Percentiles rank a stretch among this genome's conserved stretches.
Conservation (phyloP, 768 basidiomycete genomes). For the Lactifluus subvellereus region DNA sequence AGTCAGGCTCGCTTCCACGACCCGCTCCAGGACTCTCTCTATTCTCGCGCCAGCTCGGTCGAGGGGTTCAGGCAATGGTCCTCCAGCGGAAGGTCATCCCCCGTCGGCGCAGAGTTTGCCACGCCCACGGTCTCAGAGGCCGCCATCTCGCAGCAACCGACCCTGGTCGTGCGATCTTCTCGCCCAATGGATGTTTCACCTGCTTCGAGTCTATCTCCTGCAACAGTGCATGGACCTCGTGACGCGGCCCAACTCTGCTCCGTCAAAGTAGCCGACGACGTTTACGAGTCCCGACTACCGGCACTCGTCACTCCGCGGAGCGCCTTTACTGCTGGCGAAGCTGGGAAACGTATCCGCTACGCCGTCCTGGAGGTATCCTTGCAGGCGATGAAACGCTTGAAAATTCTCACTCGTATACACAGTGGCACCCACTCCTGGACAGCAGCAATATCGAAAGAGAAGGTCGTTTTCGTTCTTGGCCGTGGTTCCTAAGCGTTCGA, state of each 20-base stretch:
- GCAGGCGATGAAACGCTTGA: constrained; percentile 4
- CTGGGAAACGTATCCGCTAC: constrained; percentile 71
- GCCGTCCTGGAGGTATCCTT: constrained; percentile 70
- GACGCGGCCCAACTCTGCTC: constrained; percentile 31
- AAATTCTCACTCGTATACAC: constrained; percentile 21
- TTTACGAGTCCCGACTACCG: constrained; percentile 71
- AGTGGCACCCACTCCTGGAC: constrained; percentile 87
- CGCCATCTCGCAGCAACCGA: constrained; percentile 34
- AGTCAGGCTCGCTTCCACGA: constrained; percentile 90
- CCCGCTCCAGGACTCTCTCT: constrained; percentile 79
- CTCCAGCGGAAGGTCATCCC: constrained; percentile 48
- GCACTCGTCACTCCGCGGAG: constrained; percentile 76
- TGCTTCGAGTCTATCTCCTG: constrained; percentile 30
- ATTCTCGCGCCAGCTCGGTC: constrained; percentile 73
- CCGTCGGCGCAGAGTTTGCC: constrained; percentile 21
- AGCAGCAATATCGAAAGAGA: constrained; percentile 84
- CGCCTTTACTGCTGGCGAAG: constrained; percentile 50
- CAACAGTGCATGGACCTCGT: constrained; percentile 21
- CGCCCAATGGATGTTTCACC: constrained; percentile 53
- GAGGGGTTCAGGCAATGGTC: constrained; percentile 78
- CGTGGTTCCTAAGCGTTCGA: constrained; percentile 4
- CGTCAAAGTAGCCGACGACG: constrained; percentile 48
- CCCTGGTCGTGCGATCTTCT: constrained; percentile 57
- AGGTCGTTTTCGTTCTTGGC: constrained; percentile 37
- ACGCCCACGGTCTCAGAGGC: constrained; percentile 20